Conservation (phyloP, 352 stramenopile genomes). For the Globisporangium heterothallicum region DNA sequence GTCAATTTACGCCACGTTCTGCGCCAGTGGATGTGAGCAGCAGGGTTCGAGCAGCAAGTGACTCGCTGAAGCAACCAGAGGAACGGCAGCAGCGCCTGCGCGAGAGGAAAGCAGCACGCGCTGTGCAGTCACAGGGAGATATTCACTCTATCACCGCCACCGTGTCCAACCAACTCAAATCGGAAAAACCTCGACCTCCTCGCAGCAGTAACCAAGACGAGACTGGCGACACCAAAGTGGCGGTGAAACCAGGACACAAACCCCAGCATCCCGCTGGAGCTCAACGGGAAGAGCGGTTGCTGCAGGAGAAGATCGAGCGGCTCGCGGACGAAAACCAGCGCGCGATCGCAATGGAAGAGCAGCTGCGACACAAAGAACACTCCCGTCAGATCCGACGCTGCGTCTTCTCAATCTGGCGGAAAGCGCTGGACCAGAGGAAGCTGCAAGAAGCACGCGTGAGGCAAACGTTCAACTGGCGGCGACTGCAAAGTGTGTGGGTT, state of each 20-base stretch:
- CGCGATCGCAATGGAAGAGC: not conserved
- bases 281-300: conserved; percentile 18
- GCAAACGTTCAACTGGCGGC: conserved; percentile 17
- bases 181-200: no score
- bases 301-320: conserved; percentile 31
- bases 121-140: not conserved
- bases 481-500: conserved; percentile 18
- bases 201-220: conserved; percentile 23
- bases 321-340: conserved; percentile 19
- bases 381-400: not conserved
- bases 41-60: not conserved
- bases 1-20: no score
- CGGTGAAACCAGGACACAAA: no score
- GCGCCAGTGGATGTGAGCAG: no score
- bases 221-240: no score
- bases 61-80: conserved; percentile 28
- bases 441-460: not conserved
- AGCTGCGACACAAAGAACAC: not conserved
- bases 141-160: no score
- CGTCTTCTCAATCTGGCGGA: conserved; percentile 1
- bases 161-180: no score
- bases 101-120: conserved; percentile 19
- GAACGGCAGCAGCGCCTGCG: conserved; percentile 24
- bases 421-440: not conserved
- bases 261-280: no score